phyloP scores from a whole-genome alignment of 108 stramenopile genomes.

The Fragilaria radians region DNA sequence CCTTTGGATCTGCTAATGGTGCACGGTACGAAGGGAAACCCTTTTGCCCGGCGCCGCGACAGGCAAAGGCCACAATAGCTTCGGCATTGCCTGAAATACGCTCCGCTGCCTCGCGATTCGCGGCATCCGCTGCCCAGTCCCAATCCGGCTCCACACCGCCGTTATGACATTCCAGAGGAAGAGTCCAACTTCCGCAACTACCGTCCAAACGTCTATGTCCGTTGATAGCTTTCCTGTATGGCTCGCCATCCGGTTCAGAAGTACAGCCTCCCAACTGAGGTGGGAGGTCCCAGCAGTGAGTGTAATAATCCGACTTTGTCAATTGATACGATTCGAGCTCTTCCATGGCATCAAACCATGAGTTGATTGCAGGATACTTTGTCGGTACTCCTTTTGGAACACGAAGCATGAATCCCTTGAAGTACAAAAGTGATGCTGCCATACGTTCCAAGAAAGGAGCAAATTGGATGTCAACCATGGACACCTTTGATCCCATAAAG shows the following conservation, averaged over 20 bases:
- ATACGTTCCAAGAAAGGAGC: conserved; percentile 66
- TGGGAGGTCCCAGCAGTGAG: conserved; percentile 69
- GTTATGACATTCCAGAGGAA: conserved; percentile 28
- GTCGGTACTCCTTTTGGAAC: conserved; percentile 19
- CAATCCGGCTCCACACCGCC: conserved; percentile 45
- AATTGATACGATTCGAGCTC: conserved; percentile 44
- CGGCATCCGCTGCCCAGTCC: conserved; percentile 48
- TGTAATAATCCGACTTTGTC: conserved; percentile 69
- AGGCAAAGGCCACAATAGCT: conserved; percentile 54
- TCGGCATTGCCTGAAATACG: conserved; percentile 42
- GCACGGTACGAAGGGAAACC: conserved; percentile 58
- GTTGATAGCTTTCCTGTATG: too few species aligned
- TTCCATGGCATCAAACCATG: conserved; percentile 80
- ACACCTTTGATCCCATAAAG: conserved; percentile 67
- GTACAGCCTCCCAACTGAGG: conserved; percentile 67
- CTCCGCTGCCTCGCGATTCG: conserved; percentile 50
- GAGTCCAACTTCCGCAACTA: conserved; percentile 25
- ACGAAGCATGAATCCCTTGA: conserved; percentile 65
- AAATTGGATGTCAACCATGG: conserved; percentile 58
- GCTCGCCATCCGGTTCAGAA: too few species aligned
- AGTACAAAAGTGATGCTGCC: conserved; percentile 60
- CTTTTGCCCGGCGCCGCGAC: conserved; percentile 46
- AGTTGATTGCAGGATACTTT: conserved; percentile 40
- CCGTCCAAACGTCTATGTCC: conserved; percentile 22
- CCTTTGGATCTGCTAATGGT: conserved; percentile 65